Base-by-base conservation (phyloP, 2,329 filamentous ascomycete genomes). In the Neoarthrinium moseri region DNA sequence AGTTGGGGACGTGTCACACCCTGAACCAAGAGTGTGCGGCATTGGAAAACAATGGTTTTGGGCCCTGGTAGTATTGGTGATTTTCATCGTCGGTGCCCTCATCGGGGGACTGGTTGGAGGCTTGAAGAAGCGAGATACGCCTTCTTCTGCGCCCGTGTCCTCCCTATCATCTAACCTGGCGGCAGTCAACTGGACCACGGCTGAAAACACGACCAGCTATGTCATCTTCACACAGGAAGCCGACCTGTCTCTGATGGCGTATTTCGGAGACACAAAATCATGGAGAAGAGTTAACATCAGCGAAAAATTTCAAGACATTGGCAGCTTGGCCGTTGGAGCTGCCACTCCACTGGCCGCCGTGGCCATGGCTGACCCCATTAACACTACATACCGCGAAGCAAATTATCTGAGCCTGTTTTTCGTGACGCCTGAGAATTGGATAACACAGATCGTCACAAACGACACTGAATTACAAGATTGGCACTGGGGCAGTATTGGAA, bases 281-380 rank as follows among this genome's bases (percentile, higher is more conserved):
- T 5, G 32, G 26, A 29, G 8, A 29, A 29, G n/a, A n/a, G 45
- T 47, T 32, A 47, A 47, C 17, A 47, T 47, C 21, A 47, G 29
- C 18, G 35, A 38, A 11, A 35, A 21, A 21, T 47, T 47, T 15
- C 27, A 32, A 34, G 32, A 43, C 6, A 43, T 12, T 22, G 45
- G 39, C 38, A 12, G 17, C 29, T 23, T 47, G 4, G 39, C 35
- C 32, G 30, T 47, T 3, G 29, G 38, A 3, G 4, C 22, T 11
- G 26, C 23, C 23, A 36, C 45, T 4, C 45, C 45, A 10, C 22
- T 47, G 13, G 39, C 45, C 5, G 27, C 34, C 4, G 15, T 29
- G 2, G 45, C 39, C 18, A 43, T 26, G 10, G 21, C 38, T 3
- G 34, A 30, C 17, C 24, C 24, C 7, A 4, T 7, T 15, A 38